Percentiles rank a stretch among this genome's conserved stretches.
Conservation (phyloP, 345 rosid species). For the Citrus reticulata region DNA sequence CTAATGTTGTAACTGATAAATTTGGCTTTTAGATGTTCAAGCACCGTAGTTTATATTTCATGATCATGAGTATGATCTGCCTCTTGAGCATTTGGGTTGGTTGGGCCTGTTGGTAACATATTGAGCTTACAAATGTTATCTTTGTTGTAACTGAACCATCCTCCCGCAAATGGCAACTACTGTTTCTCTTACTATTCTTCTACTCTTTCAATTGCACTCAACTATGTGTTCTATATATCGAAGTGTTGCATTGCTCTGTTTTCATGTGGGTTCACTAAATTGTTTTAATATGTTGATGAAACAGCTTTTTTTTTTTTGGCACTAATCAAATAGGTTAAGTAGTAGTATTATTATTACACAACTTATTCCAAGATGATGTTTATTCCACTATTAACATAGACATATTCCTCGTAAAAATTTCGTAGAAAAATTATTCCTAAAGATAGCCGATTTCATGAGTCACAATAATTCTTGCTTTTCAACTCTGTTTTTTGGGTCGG, state of each 20-base stretch:
- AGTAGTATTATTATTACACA: not conserved
- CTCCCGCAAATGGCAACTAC: constrained; percentile 11
- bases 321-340: not conserved
- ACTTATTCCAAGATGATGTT: not conserved
- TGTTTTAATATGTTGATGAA: not conserved
- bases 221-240: not conserved
- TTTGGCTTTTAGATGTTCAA: constrained; percentile 31
- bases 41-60: constrained; percentile 24
- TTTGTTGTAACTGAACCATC: constrained; percentile 14
- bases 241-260: not conserved
- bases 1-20: constrained; percentile 38
- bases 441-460: not conserved
- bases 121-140: not conserved
- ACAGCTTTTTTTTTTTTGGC: not conserved
- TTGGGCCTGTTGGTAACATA: constrained; percentile 12
- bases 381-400: not conserved
- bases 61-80: constrained; percentile 6
- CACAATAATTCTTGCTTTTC: not conserved
- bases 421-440: not conserved
- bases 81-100: constrained; percentile 23
- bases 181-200: constrained; percentile 4
- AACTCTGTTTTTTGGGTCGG: not conserved
- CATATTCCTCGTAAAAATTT: not conserved
- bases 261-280: not conserved
- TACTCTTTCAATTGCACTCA: not conserved